Evolutionary conservation across 2,329 filamentous ascomycete species (phyloP).

Genomic region (Claviceps pazoutovae): DNA sequence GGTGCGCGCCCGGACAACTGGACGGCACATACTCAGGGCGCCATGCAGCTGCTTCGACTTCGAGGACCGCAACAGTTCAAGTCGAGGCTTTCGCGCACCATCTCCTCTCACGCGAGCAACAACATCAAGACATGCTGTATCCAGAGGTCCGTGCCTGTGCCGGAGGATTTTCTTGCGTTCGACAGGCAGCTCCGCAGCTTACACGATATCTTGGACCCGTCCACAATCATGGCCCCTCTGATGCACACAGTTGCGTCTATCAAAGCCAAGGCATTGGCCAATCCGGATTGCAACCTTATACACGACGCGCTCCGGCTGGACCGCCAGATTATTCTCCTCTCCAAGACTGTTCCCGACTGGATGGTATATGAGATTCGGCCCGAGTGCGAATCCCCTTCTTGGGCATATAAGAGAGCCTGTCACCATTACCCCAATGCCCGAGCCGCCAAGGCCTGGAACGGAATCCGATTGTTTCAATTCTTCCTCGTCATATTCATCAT

Average conservation of each 20-base stretch:
- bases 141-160: slow-evolving; percentile 11
- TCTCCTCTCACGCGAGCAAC: slow-evolving; percentile 14
- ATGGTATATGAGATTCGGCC: slow-evolving; percentile 4
- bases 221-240: not conserved
- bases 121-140: slow-evolving; percentile 16
- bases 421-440: slow-evolving; percentile 10
- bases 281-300: slow-evolving; percentile 4
- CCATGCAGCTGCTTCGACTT: slow-evolving; percentile 14
- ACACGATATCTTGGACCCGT: not conserved
- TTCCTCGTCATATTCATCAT: not conserved
- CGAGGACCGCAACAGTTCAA: slow-evolving; percentile 12
- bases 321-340: slow-evolving; percentile 5
- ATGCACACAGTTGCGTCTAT: slow-evolving; percentile 4
- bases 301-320: slow-evolving; percentile 11
- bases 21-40: slow-evolving; percentile 13
- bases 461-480: not conserved
- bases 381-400: not conserved
- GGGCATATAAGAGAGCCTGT: slow-evolving; percentile 8
- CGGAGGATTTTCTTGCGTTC: slow-evolving; percentile 9
- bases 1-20: slow-evolving; percentile 12
- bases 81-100: slow-evolving; percentile 9
- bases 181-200: slow-evolving; percentile 5
- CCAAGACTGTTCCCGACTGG: not conserved
- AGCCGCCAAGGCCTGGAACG: slow-evolving; percentile 2
- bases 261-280: slow-evolving; percentile 3